A percentile compares a stretch with the other conserved stretches of the same genome.
Evolutionary conservation across 2,329 filamentous ascomycete species (phyloP).

Genomic region (Orbilia quercus): DNA sequence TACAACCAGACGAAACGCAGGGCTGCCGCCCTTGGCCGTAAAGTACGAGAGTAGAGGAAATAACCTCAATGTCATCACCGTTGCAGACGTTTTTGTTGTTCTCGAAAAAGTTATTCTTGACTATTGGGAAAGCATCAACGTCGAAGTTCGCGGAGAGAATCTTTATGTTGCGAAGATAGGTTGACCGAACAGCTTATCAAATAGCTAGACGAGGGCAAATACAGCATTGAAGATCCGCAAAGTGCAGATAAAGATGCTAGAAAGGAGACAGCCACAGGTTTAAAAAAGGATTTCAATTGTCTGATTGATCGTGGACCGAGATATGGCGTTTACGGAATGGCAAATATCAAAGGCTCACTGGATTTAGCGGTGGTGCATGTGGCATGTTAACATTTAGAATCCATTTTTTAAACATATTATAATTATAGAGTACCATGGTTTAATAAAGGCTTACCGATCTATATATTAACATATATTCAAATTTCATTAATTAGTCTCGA

Average conservation of each 20-base stretch:
- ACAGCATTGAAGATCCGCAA: not conserved
- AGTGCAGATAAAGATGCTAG: not conserved
- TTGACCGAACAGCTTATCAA: slow-evolving; percentile 1
- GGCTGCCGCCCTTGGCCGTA: not conserved
- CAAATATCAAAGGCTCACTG: not conserved
- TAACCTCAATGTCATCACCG: slow-evolving; percentile 8
- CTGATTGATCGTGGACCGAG: slow-evolving; percentile 8
- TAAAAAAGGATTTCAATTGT: slow-evolving; percentile 3
- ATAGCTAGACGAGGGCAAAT: not conserved
- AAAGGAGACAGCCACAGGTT: not conserved
- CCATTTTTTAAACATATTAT: too few relatives aligned
- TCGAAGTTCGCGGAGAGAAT: slow-evolving; percentile 1
- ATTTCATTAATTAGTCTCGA: too few relatives aligned
- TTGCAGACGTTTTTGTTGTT: slow-evolving; percentile 3
- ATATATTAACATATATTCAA: too few relatives aligned
- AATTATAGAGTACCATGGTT: too few relatives aligned
- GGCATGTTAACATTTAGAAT: too few relatives aligned
- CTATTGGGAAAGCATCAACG: slow-evolving; percentile 14
- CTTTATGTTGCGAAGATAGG: slow-evolving; percentile 1
- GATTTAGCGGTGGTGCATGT: slow-evolving; percentile 7
- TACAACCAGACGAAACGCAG: not conserved
- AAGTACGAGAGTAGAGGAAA: not conserved
- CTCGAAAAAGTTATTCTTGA: not conserved
- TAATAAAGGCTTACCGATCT: too few relatives aligned
- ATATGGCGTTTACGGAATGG: slow-evolving; percentile 1